phyloP scores from a whole-genome alignment of 768 basidiomycete genomes.

The Harrya chromipes region DNA sequence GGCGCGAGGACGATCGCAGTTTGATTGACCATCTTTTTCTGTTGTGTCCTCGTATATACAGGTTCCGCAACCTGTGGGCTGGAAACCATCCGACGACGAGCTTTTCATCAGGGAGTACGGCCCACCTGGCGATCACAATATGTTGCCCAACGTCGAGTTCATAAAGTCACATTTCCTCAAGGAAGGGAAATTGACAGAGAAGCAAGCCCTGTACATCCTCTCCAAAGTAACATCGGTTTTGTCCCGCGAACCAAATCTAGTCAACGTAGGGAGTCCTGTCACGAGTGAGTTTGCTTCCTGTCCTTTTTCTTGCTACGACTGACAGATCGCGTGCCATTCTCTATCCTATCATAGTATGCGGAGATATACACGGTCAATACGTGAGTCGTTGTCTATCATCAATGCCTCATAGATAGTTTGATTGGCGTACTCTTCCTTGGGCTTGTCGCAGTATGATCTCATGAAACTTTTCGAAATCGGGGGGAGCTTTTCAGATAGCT shows the following conservation, averaged over 20 bases:
- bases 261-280: constrained; percentile 84
- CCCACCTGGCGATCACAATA: constrained; percentile 31
- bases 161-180: constrained; percentile 87
- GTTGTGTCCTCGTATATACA: constrained; percentile 29
- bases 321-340: constrained; percentile 6
- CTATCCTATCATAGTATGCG: constrained; percentile 62
- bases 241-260: constrained; percentile 76
- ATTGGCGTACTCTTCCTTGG: background rate
- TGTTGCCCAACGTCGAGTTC: constrained; percentile 71
- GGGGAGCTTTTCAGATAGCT: constrained; percentile 76
- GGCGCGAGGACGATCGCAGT: constrained; percentile 20
- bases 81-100: constrained; percentile 68
- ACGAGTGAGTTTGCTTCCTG: constrained; percentile 61
- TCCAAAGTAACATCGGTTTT: constrained; percentile 64
- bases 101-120: constrained; percentile 58
- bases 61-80: constrained; percentile 67
- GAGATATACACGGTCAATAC: constrained; percentile 98
- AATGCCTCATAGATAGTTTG: constrained; percentile 63
- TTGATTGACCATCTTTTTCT: constrained; percentile 24
- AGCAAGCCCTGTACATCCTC: constrained; percentile 83
- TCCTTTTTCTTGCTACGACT: constrained; percentile 3
- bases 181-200: constrained; percentile 80
- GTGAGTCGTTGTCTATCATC: constrained; percentile 75
- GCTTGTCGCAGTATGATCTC: constrained; percentile 75
- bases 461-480: constrained; percentile 98